Percentiles rank a stretch among this genome's conserved stretches.
These are phyloP conservation scores for Thozetella sp. DNA, from an alignment of 495 filamentous ascomycete species.

Conservation along the genomic window DNA sequence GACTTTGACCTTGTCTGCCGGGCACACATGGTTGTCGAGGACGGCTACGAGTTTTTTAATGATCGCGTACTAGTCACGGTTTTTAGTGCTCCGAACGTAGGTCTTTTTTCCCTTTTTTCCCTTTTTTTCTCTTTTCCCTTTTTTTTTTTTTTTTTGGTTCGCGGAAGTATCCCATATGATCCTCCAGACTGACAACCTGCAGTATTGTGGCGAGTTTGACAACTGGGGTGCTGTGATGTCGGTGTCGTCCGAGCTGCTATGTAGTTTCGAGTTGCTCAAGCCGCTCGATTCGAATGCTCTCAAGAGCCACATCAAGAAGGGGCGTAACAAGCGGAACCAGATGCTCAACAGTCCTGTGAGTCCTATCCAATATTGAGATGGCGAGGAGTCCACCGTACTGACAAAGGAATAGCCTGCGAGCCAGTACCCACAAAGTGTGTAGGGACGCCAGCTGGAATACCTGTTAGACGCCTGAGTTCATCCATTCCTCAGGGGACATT, in stretches of 20 bases:
- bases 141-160: too few relatives aligned
- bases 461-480: neutral
- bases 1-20: conserved; percentile 98
- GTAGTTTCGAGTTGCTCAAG: conserved; percentile 96
- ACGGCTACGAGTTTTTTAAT: conserved; percentile 99
- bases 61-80: conserved; percentile 96
- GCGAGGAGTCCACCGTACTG: conserved; percentile 6
- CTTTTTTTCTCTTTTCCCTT: conserved; percentile 15
- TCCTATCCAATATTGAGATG: conserved; percentile 17
- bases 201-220: conserved; percentile 99
- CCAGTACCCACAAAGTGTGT: conserved; percentile 52
- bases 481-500: neutral
- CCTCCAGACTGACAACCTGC: too few relatives aligned
- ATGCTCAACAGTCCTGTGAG: conserved; percentile 93
- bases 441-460: neutral
- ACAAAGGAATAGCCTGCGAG: conserved; percentile 37
- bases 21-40: conserved; percentile 99
- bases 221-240: conserved; percentile 99
- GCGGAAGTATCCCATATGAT: too few relatives aligned
- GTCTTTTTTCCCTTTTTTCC: conserved; percentile 22
- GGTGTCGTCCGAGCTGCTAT: conserved; percentile 88
- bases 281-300: conserved; percentile 94
- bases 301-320: conserved; percentile 99
- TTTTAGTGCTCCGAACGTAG: conserved; percentile 95
- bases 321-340: conserved; percentile 82